Evolutionary conservation across 164 flowering plant genomes (phyloP), one percentile per base, ranked within the genome.

Genomic region (Sedum album): DNA sequence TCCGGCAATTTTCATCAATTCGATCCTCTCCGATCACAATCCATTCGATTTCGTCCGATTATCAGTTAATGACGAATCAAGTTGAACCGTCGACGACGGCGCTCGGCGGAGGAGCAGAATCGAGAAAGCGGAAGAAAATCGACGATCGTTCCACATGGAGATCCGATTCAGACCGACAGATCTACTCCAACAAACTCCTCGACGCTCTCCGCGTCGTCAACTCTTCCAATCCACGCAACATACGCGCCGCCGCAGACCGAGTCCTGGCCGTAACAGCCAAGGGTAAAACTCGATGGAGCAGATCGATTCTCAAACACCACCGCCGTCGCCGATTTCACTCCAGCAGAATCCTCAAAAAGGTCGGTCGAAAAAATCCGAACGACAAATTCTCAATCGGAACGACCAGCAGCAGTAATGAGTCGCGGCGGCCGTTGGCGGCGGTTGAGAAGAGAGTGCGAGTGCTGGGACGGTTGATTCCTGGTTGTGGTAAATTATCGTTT

Each of bases 211-310:
- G 78, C 15, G 73, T 70, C 0, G 73, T 67, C 5, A 78, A 74
- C 21, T 66, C 69, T 55, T 36, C 76, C 26, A 7, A 2, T 69
- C 70, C 67, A 31, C 72, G 65, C 44, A 71, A 73, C 36, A 75
- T 86, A 13, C 76, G 82, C 5, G 79, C 71, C 8, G 74, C 86
- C 31, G 91, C 91, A 2, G 85, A 84, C 72, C 66, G 83, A 33
- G 80, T 78, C 36, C 79, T 86, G 7, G 91, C 91, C 11, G 74
- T 66, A 7, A 66, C 87, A 13, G 91, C 87, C 66, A 75, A 70
- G 30, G 91, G 91, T 0, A 67, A 72, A 64, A 82, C 84, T 3
- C 79, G 88, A 70, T 86, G 91, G 91, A 86, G 91, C 77, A 73
- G 88, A 18, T 84, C 91, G 60, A 83, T 86, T 41, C 79, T 86